phyloP scores from a whole-genome alignment of 306 rosid species.

The Hippophae rhamnoides region DNA sequence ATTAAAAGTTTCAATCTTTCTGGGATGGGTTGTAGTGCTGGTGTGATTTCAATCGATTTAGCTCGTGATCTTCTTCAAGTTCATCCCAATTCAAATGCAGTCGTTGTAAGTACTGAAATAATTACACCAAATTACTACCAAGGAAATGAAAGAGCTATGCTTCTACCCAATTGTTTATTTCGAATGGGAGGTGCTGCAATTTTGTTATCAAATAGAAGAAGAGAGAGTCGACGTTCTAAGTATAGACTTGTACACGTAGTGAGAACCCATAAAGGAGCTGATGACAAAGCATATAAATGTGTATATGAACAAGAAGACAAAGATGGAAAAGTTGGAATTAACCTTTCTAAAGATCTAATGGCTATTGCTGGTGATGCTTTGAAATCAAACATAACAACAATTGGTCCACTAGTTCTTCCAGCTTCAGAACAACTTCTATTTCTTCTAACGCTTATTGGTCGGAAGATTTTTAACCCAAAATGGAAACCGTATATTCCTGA shows the following conservation, averaged over 20 bases:
- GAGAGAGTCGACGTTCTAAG: constrained; percentile 52
- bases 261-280: constrained; percentile 73
- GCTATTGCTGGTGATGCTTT: constrained; percentile 96
- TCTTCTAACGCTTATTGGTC: constrained; percentile 56
- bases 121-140: constrained; percentile 84
- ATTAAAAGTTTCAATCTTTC: constrained; percentile 78
- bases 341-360: constrained; percentile 76
- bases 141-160: constrained; percentile 94
- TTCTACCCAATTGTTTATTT: constrained; percentile 82
- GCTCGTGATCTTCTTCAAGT: constrained; percentile 93
- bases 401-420: constrained; percentile 89
- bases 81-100: constrained; percentile 81
- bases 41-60: constrained; percentile 64
- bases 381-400: constrained; percentile 82
- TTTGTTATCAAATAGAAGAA: constrained; percentile 46
- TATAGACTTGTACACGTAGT: constrained; percentile 72
- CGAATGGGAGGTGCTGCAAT: constrained; percentile 97
- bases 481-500: constrained; percentile 98
- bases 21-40: constrained; percentile 98
- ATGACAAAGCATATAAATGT: constrained; percentile 70
- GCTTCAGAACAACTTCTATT: constrained; percentile 91
- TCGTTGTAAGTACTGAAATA: constrained; percentile 78
- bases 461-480: constrained; percentile 70
- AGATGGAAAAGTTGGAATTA: constrained; percentile 84
- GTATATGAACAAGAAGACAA: constrained; percentile 74